A percentile compares a stretch with the other conserved stretches of the same genome.
phyloP scores from a whole-genome alignment of 805 yeast genomes.

The Yarrowia yakushimensis region DNA sequence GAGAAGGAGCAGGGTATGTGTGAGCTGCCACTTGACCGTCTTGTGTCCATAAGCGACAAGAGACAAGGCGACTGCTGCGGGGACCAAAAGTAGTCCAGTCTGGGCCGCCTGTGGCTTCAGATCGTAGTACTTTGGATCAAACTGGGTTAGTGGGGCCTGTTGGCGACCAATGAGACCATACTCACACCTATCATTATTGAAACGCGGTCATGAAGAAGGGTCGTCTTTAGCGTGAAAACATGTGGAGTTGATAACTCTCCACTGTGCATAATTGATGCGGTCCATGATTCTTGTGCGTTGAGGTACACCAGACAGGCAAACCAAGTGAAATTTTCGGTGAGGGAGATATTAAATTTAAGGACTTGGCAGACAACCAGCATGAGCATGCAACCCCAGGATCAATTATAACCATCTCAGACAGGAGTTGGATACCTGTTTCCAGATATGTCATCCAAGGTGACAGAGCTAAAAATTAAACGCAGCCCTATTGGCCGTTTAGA shows the following conservation, averaged over 20 bases:
- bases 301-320: too few relatives aligned
- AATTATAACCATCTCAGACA: too few relatives aligned
- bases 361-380: too few relatives aligned
- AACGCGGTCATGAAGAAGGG: not conserved
- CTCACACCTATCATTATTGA: constrained; percentile 19
- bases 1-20: not conserved
- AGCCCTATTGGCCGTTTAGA: not conserved
- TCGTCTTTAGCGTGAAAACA: not conserved
- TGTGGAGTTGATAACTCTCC: not conserved
- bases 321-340: not conserved
- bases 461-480: constrained; percentile 9
- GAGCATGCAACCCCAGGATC: too few relatives aligned
- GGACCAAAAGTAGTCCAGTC: constrained; percentile 17
- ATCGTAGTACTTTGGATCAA: constrained; percentile 12
- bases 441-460: too few relatives aligned
- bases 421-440: too few relatives aligned
- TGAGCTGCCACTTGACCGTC: constrained; percentile 1
- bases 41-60: constrained; percentile 1
- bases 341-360: not conserved
- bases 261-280: not conserved
- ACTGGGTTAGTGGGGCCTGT: not conserved
- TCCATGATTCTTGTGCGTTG: not conserved
- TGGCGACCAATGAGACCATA: not conserved
- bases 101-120: constrained; percentile 17
- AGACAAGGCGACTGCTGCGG: not conserved